These are phyloP conservation scores for Mimosa pudica DNA, from an alignment of 306 rosid genomes.

Conservation along the genomic window DNA sequence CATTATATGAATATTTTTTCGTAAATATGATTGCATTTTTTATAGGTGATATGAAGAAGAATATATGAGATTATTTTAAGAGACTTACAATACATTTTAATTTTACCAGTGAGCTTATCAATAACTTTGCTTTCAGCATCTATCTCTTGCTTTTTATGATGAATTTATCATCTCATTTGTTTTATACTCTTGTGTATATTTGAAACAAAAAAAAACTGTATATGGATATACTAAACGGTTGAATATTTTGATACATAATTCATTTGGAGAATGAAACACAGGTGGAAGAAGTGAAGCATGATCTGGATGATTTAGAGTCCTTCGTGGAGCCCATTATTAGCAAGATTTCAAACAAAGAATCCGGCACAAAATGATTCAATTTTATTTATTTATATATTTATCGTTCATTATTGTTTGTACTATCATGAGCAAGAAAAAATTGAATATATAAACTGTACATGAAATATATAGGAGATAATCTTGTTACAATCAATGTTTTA, in stretches of 20 bases:
- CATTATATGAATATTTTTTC: too few relatives aligned
- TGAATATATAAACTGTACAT: neutral
- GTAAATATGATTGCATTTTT: too few relatives aligned
- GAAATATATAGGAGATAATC: neutral
- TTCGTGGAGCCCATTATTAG: constrained; percentile 46
- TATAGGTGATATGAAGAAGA: neutral
- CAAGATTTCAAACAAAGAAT: constrained; percentile 39
- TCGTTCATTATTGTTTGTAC: neutral
- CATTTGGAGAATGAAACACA: constrained; percentile 17
- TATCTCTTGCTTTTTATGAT: neutral
- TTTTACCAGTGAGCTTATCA: neutral
- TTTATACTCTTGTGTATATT: neutral
- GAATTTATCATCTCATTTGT: too few relatives aligned
- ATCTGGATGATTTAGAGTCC: constrained; percentile 43
- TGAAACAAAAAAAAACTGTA: too few relatives aligned
- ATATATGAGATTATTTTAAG: neutral
- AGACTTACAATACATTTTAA: neutral
- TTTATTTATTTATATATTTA: neutral
- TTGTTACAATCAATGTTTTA: neutral
- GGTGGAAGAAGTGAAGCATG: constrained; percentile 58
- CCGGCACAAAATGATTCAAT: neutral
- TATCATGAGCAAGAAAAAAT: neutral
- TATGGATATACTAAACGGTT: neutral
- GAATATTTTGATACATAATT: neutral
- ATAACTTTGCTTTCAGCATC: neutral